These are phyloP conservation scores for Aspergillus nanangensis DNA, from an alignment of 495 filamentous ascomycete species.

Conservation along the genomic window DNA sequence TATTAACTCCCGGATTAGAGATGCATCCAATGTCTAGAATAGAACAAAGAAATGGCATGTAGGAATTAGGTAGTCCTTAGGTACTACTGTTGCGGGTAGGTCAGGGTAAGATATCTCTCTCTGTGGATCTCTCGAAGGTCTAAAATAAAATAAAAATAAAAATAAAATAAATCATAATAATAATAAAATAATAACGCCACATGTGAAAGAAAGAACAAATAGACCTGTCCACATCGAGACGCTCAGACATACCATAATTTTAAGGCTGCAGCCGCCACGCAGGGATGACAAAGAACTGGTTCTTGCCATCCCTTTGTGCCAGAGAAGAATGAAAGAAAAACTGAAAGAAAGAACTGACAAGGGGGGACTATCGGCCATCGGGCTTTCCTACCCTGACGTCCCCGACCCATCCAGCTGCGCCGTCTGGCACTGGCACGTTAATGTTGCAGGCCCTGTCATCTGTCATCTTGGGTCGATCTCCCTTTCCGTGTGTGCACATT, in stretches of 20 bases:
- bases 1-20: no score
- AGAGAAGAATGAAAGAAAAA: constrained; percentile 3
- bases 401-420: not conserved
- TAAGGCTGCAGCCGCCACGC: no score
- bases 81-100: no score
- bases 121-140: not conserved
- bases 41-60: no score
- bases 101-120: no score
- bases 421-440: constrained; percentile 12
- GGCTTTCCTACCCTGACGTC: not conserved
- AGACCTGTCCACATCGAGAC: not conserved
- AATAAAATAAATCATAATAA: no score
- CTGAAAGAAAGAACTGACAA: not conserved
- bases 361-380: no score
- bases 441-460: constrained; percentile 9
- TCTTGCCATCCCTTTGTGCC: not conserved
- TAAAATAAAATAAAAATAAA: no score
- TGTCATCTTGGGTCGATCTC: constrained; percentile 6
- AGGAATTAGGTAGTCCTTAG: no score
- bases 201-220: constrained; percentile 1
- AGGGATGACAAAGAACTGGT: constrained; percentile 3
- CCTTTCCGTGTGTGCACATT: constrained; percentile 10
- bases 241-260: no score
- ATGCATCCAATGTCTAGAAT: no score
- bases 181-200: not conserved